Conservation (phyloP, 2,329 filamentous ascomycete genomes). For the Penicillium sp. region DNA sequence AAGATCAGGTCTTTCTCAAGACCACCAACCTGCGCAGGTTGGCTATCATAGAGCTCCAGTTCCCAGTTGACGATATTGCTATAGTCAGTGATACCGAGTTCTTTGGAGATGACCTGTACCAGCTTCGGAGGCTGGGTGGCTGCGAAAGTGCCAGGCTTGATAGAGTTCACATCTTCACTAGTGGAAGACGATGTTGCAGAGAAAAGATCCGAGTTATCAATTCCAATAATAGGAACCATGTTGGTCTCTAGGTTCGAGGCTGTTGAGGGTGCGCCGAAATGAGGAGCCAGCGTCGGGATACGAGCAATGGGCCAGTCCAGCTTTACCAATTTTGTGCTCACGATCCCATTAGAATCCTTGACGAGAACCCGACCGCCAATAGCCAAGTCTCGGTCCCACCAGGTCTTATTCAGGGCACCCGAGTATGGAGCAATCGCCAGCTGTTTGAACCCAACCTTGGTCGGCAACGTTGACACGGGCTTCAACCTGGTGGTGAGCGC, state of each 20-base stretch:
- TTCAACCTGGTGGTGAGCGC: slow-evolving; percentile 87
- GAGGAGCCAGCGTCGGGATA: slow-evolving; percentile 86
- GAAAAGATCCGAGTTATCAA: slow-evolving; percentile 66
- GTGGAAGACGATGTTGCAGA: slow-evolving; percentile 16
- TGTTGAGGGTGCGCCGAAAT: slow-evolving; percentile 71
- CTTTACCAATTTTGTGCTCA: slow-evolving; percentile 77
- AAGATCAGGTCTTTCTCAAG: slow-evolving; percentile 93
- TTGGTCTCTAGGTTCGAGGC: slow-evolving; percentile 85
- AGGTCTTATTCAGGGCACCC: slow-evolving; percentile 79
- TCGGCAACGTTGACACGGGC: slow-evolving; percentile 81
- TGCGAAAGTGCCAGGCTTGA: slow-evolving; percentile 63
- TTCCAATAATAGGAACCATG: slow-evolving; percentile 87
- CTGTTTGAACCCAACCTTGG: slow-evolving; percentile 79
- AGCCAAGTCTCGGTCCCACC: slow-evolving; percentile 94
- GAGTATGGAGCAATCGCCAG: slow-evolving; percentile 91
- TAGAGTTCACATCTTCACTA: slow-evolving; percentile 39
- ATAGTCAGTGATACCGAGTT: slow-evolving; percentile 71
- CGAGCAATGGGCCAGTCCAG: slow-evolving; percentile 91
- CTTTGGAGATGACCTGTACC: slow-evolving; percentile 73
- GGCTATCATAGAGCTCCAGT: slow-evolving; percentile 86
- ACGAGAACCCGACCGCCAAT: slow-evolving; percentile 88
- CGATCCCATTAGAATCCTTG: slow-evolving; percentile 71
- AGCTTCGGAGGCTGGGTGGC: slow-evolving; percentile 80
- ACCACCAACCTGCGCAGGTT: slow-evolving; percentile 78
- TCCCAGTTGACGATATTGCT: slow-evolving; percentile 90